Base-by-base conservation (phyloP, 257 asterid genomes). In the Scutellaria baicalensis region DNA sequence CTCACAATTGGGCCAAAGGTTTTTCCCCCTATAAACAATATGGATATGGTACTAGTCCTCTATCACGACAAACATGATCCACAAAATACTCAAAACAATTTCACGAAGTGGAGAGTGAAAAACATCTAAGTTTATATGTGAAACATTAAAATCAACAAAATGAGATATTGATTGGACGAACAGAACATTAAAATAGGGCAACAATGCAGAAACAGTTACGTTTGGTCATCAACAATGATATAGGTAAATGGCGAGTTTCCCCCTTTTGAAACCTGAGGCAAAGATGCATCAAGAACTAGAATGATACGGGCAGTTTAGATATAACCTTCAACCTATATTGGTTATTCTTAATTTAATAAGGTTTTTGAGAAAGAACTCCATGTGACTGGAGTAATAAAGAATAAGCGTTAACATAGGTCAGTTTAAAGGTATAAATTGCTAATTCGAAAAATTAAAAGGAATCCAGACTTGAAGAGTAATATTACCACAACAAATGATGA, bases 221-320 rank as follows among this genome's bases (percentile, higher is more conserved):
- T 93, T 79, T 93, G 77, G 5, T 75, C 91, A 87, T 93, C 97
- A 50, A 93, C 97, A 69, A 93, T 93, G 77, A 93, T 44, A 79
- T 93, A 93, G 76, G 96, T 89, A 84, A 93, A 93, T 4, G 99
- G 96, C 69, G 99, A 91, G 84, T 91, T 93, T 66, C 99, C 99
- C 50, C 95, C 96, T 67, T 91, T 68, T 9, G 97, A 84, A 55
- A 93, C 96, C 99, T 93, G 84, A 68, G 60, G 62, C 68, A 75
- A 14, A 43, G 64, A 76, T 44, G 68, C 74, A 72, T 59, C 50
- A 47, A 36, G 63, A 48, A 23, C 39, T 27, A 50, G 38, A 33
- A 59, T 50, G 27, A 63, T 52, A 52, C n/a, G n/a, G 9, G 16
- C 33, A 62, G 48, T 9, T 18, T 31, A 33, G 35, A 50, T 27